phyloP scores from a whole-genome alignment of 768 basidiomycete genomes.

The Basidioascus undulatus region DNA sequence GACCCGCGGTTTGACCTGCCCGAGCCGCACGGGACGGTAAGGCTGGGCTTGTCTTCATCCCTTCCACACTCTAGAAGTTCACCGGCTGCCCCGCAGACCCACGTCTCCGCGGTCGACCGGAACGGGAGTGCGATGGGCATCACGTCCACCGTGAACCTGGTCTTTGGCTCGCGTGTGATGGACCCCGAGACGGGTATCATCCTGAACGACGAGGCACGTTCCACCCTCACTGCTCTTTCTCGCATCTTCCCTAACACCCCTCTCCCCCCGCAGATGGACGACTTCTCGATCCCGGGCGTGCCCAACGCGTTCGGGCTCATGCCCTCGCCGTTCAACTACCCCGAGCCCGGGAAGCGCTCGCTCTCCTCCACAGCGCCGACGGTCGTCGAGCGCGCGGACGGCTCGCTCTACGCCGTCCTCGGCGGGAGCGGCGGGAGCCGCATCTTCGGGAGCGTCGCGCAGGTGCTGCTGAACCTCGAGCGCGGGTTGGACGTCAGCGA shows the following conservation, averaged over 20 bases:
- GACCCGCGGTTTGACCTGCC: slow-evolving; percentile 51
- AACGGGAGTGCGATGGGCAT: slow-evolving; percentile 62
- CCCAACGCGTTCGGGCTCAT: slow-evolving; percentile 61
- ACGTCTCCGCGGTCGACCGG: slow-evolving; percentile 57
- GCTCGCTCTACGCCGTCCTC: slow-evolving; percentile 42
- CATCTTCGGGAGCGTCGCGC: slow-evolving; percentile 58
- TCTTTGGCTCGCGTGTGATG: slow-evolving; percentile 72
- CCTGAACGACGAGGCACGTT: slow-evolving; percentile 48
- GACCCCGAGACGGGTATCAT: slow-evolving; percentile 72
- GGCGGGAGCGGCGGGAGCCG: slow-evolving; percentile 75
- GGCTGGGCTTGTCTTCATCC: too few species aligned
- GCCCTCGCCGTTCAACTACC: slow-evolving; percentile 57
- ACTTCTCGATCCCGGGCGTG: slow-evolving; percentile 67
- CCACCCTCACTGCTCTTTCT: neutral
- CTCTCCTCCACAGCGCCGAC: slow-evolving; percentile 62
- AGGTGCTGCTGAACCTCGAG: slow-evolving; percentile 42
- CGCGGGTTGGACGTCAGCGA: slow-evolving; percentile 56
- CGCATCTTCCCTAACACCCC: neutral
- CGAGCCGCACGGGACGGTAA: slow-evolving; percentile 66
- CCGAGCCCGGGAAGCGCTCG: slow-evolving; percentile 65
- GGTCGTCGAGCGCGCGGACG: slow-evolving; percentile 53
- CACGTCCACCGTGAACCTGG: slow-evolving; percentile 68
- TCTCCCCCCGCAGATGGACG: slow-evolving; percentile 38
- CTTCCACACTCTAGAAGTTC: too few species aligned
- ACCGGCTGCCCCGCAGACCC: slow-evolving; percentile 37